These are phyloP conservation scores for Pouteria glomerata DNA, from an alignment of 148 eudicot genomes.

Conservation along the genomic window DNA sequence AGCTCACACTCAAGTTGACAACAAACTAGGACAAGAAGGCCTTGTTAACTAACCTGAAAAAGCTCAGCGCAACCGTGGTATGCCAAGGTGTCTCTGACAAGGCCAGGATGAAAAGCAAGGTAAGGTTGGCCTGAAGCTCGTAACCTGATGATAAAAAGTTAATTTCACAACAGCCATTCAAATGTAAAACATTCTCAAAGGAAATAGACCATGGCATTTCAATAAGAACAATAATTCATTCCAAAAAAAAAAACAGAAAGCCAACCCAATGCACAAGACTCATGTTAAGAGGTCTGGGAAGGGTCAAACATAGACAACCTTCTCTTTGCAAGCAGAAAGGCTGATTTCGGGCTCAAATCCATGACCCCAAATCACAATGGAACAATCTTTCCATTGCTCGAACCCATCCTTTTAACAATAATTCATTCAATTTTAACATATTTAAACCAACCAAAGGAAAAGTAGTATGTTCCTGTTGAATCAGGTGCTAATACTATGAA, in stretches of 20 bases:
- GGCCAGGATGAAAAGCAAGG: conserved; percentile 91
- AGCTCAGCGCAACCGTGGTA: conserved; percentile 97
- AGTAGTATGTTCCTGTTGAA: not conserved
- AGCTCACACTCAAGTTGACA: not conserved
- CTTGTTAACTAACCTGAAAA: conserved; percentile 61
- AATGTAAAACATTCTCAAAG: not conserved
- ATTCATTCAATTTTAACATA: not conserved
- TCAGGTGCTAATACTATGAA: not conserved
- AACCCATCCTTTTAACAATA: no score
- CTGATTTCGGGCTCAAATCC: no score
- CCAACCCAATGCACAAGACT: no score
- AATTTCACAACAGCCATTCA: not conserved
- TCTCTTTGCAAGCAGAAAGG: no score
- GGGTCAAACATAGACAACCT: no score
- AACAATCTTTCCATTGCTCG: no score
- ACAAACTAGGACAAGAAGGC: not conserved
- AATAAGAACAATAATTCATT: not conserved
- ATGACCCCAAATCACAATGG: no score
- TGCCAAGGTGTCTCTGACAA: conserved; percentile 79
- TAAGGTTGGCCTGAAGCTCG: conserved; percentile 81
- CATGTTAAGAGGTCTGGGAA: no score
- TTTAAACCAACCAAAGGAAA: not conserved
- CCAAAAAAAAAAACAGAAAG: no score
- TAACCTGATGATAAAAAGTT: conserved; percentile 42
- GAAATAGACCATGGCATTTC: not conserved